Percentiles rank a stretch among this genome's conserved stretches.
Evolutionary conservation across 1,284 basidiomycete genomes (phyloP).

Genomic region (Ustilago loliicola): DNA sequence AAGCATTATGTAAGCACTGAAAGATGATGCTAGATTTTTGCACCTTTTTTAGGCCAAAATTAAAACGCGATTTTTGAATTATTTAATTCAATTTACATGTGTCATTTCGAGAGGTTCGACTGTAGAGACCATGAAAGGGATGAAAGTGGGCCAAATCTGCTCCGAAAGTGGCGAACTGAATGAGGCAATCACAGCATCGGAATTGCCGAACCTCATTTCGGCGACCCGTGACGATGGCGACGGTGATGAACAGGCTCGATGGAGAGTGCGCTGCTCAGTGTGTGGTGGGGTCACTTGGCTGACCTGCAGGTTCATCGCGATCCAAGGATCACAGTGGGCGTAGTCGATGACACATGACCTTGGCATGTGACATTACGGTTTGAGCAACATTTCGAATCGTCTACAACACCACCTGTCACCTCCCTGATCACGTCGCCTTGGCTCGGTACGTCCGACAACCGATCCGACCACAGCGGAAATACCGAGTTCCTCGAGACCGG

Average conservation of each 20-base stretch:
- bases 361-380: constrained; percentile 3
- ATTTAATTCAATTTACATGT: no score
- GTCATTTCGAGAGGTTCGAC: no score
- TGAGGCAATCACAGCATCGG: constrained; percentile 1
- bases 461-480: neutral
- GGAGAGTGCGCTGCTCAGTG: neutral
- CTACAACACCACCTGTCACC: constrained; percentile 10
- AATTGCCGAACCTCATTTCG: constrained; percentile 7
- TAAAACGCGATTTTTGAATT: no score
- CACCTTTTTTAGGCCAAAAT: no score
- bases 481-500: neutral
- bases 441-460: neutral
- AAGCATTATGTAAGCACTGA: no score
- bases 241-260: neutral
- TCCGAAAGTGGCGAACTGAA: neutral
- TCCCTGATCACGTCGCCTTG: constrained; percentile 3
- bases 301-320: neutral
- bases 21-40: no score
- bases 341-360: constrained; percentile 14
- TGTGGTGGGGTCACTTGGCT: neutral
- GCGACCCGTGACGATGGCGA: constrained; percentile 13
- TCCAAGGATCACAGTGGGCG: neutral
- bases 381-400: constrained; percentile 6
- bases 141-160: neutral
- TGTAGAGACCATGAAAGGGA: no score